These are phyloP conservation scores for Globisporangium camurandrum DNA, from an alignment of 352 stramenopile genomes.

Conservation along the genomic window DNA sequence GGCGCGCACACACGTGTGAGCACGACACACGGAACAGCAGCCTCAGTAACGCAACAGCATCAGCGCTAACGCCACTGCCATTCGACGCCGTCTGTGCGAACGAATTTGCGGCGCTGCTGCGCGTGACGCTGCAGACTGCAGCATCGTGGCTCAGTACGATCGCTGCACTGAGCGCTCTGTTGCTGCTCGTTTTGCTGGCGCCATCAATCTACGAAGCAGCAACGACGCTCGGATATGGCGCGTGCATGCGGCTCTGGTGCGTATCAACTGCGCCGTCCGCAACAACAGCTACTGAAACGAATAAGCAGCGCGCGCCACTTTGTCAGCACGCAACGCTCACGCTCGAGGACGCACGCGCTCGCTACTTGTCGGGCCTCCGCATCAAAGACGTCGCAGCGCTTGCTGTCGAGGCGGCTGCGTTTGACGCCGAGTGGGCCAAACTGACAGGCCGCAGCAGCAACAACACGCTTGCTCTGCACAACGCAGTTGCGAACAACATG, in stretches of 20 bases:
- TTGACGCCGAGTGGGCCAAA: constrained; percentile 17
- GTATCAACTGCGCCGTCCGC: neutral
- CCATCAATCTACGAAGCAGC: constrained; percentile 6
- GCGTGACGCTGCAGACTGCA: constrained; percentile 6
- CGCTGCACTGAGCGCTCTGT: constrained; percentile 6
- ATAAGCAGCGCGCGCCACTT: neutral
- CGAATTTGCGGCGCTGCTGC: constrained; percentile 18
- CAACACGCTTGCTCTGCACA: neutral
- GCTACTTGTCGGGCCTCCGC: constrained; percentile 18
- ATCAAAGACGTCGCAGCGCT: constrained; percentile 7
- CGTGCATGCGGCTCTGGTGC: constrained; percentile 5
- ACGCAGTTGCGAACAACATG: constrained; percentile 13
- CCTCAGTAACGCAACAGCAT: neutral
- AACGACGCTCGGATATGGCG: neutral
- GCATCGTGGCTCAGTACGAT: constrained; percentile 14
- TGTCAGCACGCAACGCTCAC: constrained; percentile 8
- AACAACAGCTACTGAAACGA: neutral
- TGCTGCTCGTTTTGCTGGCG: constrained; percentile 14
- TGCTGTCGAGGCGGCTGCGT: constrained; percentile 11
- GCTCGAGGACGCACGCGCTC: constrained; percentile 11
- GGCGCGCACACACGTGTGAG: constrained; percentile 10
- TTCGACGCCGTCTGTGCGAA: constrained; percentile 17
- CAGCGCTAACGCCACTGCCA: neutral
- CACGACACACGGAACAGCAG: constrained; percentile 1
- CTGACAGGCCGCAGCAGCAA: constrained; percentile 10